Conservation (phyloP, 495 filamentous ascomycete genomes). For the Lepidopterella palustris region DNA sequence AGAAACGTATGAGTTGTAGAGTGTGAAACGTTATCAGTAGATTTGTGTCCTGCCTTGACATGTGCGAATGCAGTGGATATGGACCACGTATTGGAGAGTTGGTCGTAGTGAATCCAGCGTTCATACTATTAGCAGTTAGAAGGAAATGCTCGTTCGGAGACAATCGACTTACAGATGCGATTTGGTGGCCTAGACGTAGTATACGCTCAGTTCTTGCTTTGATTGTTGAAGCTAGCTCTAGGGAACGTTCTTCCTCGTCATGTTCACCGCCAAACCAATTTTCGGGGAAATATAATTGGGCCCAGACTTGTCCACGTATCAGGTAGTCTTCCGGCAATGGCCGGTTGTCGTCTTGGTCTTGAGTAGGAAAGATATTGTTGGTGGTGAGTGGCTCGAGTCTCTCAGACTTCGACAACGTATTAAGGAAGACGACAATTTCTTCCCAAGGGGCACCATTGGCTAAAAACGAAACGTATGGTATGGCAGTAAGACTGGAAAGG, state of each 20-base stretch:
- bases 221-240: slow-evolving; percentile 61
- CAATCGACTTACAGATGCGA: slow-evolving; percentile 18
- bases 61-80: slow-evolving; percentile 1
- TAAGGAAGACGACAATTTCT: slow-evolving; percentile 56
- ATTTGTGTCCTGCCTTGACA: not conserved
- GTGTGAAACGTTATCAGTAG: not conserved
- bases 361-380: slow-evolving; percentile 12
- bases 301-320: slow-evolving; percentile 70
- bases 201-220: slow-evolving; percentile 65
- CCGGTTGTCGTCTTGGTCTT: slow-evolving; percentile 12
- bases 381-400: slow-evolving; percentile 35
- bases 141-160: not conserved
- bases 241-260: slow-evolving; percentile 70
- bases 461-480: slow-evolving; percentile 37
- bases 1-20: not conserved
- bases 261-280: slow-evolving; percentile 63
- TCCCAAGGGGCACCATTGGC: slow-evolving; percentile 62
- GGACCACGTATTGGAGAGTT: slow-evolving; percentile 1
- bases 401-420: slow-evolving; percentile 48
- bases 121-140: slow-evolving; percentile 7
- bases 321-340: slow-evolving; percentile 81
- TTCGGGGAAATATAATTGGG: slow-evolving; percentile 58
- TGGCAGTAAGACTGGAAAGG: slow-evolving; percentile 54
- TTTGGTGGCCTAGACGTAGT: slow-evolving; percentile 51
- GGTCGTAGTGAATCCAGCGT: slow-evolving; percentile 6